Base-by-base conservation (phyloP, 1,284 basidiomycete genomes). In the Tilletiaria anomala region DNA sequence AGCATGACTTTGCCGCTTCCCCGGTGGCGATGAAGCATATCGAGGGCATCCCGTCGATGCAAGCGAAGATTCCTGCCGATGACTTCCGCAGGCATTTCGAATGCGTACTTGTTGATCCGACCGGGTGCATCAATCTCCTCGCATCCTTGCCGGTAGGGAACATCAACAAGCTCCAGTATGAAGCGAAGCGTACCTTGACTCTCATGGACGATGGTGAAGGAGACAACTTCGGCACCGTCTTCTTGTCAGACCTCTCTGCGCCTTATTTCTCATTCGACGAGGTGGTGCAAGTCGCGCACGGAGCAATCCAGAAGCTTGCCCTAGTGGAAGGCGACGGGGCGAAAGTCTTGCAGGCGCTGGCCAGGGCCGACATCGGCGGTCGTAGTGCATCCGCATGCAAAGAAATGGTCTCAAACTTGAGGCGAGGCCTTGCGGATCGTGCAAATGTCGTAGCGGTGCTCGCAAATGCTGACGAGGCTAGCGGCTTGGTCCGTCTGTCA, bases 111-210 rank as follows among this genome's bases (percentile, higher is more conserved):
- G 79, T 93, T 1, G 88, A 93, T 56, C 77, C 81, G 0, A 76
- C 78, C 0, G 85, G 84, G 0, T 74, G 73, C 1, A 71, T 85
- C 40, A 97, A 97, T 62, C 59, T 93, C 12, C 68, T 94, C 18
- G 50, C 56, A 4, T 44, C 47, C 20, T 45, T 58, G 17, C 53
- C 58, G 4, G 43, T 51, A 14, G 72, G 78, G 5, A 81, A 80
- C 3, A 69, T 86, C 3, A 76, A 80, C 37, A 68, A 82, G 66
- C 79, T 83, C 64, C 65, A 72, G 61, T 35, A 40, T 37, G 64
- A 67, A 36, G 65, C 65, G 2, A 44, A 35, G 20, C 43, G 50
- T 29, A 56, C 61, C 2, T 48, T 67, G 37, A 51, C 50, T 23
- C 56, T 66, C 50, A 50, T 67, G 35, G 52, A 56, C 42, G 64